Conservation (phyloP, 139 green algal species). For the Nannochloris sp. region DNA sequence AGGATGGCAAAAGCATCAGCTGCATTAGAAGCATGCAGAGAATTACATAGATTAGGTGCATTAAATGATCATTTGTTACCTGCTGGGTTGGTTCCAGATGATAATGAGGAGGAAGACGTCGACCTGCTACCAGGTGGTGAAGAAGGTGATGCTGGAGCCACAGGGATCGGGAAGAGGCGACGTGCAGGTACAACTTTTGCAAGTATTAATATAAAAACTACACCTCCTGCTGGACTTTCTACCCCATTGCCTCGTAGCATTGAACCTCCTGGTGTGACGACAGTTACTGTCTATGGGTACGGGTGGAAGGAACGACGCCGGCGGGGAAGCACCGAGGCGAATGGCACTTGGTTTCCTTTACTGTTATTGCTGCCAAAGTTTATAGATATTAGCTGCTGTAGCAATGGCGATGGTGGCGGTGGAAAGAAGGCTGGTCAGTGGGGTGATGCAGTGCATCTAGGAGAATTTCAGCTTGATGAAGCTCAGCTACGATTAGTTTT, state of each 20-base stretch:
- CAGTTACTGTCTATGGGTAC: not conserved
- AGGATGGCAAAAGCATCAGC: constrained; percentile 19
- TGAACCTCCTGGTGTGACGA: not conserved
- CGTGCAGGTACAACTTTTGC: not conserved
- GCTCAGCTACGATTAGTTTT: no score
- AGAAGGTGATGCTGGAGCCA: not conserved
- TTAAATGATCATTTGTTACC: constrained; percentile 37
- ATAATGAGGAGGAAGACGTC: not conserved
- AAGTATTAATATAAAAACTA: not conserved
- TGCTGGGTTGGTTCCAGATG: not conserved
- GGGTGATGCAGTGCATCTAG: no score
- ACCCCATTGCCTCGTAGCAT: not conserved
- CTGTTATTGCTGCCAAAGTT: no score
- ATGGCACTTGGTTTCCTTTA: no score
- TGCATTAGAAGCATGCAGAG: constrained; percentile 29
- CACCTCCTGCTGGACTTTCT: not conserved
- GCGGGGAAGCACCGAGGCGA: no score
- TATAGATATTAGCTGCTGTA: no score
- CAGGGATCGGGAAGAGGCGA: not conserved
- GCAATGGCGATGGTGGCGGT: no score
- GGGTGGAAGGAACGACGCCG: not conserved
- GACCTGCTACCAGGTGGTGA: not conserved
- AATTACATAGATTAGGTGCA: constrained; percentile 32
- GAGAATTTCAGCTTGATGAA: no score
- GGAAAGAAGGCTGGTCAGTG: no score